These are phyloP conservation scores for Neonectria punicea DNA, from an alignment of 2,329 filamentous ascomycete genomes.

Conservation along the genomic window DNA sequence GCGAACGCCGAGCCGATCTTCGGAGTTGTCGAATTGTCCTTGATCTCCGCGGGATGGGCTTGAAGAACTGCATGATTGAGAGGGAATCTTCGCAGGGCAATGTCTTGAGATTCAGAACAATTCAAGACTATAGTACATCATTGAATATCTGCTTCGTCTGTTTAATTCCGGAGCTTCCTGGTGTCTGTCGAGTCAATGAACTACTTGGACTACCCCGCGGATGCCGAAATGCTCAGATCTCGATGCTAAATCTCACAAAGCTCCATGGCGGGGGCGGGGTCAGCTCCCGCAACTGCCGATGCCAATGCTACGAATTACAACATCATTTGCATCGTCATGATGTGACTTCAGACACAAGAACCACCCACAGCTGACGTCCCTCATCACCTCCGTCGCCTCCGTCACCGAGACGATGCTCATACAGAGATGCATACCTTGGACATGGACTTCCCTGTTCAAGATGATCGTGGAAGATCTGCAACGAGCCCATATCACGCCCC, in stretches of 20 bases:
- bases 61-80: neutral
- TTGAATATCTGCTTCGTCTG: neutral
- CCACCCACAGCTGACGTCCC: neutral
- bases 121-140: neutral
- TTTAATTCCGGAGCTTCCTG: neutral
- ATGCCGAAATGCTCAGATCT: slow-evolving; percentile 6
- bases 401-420: too few species aligned
- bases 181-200: neutral
- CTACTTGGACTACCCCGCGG: neutral
- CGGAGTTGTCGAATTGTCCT: slow-evolving; percentile 24
- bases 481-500: neutral
- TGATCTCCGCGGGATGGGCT: neutral
- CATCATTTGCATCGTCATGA: neutral
- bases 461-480: neutral
- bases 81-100: neutral
- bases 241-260: slow-evolving; percentile 6
- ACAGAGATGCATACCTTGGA: too few species aligned
- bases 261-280: slow-evolving; percentile 15
- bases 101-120: neutral
- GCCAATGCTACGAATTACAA: neutral
- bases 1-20: slow-evolving; percentile 29
- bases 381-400: too few species aligned
- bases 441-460: too few species aligned
- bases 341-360: neutral
- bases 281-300: neutral